Conservation (phyloP, 1,139 yeast genomes). For the Scheffersomyces titani region DNA sequence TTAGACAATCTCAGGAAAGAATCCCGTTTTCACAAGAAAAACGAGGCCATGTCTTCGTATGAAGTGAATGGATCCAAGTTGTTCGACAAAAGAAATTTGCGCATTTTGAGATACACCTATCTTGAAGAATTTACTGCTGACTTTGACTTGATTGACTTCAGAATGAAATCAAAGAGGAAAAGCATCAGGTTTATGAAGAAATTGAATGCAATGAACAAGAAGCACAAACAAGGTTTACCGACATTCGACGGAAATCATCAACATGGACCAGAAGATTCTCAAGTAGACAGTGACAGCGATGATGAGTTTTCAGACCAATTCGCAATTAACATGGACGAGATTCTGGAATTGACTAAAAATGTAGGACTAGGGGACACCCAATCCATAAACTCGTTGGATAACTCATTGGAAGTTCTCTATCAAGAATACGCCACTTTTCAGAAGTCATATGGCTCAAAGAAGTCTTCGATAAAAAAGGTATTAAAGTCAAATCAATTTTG, state of each 20-base stretch:
- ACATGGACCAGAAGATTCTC: neutral
- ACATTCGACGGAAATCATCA: neutral
- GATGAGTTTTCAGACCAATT: neutral
- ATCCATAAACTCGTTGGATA: neutral
- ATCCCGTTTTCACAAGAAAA: slow-evolving; percentile 17
- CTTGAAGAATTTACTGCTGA: slow-evolving; percentile 22
- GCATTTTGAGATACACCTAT: slow-evolving; percentile 27
- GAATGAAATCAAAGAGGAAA: slow-evolving; percentile 19
- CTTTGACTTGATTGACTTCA: slow-evolving; percentile 10
- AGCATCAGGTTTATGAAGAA: slow-evolving; percentile 9
- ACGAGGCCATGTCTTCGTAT: slow-evolving; percentile 18
- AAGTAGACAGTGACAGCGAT: slow-evolving; percentile 2
- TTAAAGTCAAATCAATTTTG: slow-evolving; percentile 29
- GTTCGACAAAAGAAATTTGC: slow-evolving; percentile 20
- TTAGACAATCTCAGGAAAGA: slow-evolving; percentile 10
- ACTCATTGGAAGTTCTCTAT: slow-evolving; percentile 1
- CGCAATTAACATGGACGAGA: neutral
- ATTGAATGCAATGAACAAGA: slow-evolving; percentile 1
- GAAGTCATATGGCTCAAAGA: neutral
- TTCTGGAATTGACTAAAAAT: neutral
- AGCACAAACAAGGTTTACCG: neutral
- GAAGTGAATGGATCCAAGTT: slow-evolving; percentile 14
- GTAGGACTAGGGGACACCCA: neutral
- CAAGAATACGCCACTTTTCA: slow-evolving; percentile 4
- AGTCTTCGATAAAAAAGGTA: slow-evolving; percentile 9